Conservation (phyloP, 2,329 filamentous ascomycete genomes). For the Ciborinia camelliae region DNA sequence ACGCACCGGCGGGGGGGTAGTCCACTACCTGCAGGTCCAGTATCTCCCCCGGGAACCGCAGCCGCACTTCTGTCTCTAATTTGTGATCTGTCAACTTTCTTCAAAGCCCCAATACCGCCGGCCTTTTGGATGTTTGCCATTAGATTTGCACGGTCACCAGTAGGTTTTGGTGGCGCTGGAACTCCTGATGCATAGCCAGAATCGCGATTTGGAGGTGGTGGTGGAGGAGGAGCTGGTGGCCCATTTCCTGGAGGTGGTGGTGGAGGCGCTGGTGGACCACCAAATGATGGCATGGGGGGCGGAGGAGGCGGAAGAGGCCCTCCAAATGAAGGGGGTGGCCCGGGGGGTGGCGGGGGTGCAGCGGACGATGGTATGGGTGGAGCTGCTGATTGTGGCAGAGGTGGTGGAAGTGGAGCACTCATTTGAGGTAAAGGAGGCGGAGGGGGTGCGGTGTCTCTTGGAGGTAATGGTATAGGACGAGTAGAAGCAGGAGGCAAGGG, state of each 20-base stretch:
- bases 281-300: constrained; percentile 37
- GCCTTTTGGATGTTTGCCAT: constrained; percentile 70
- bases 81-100: constrained; percentile 68
- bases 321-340: constrained; percentile 37
- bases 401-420: constrained; percentile 40
- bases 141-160: constrained; percentile 55
- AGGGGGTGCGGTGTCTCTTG: constrained; percentile 33
- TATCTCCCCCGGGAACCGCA: constrained; percentile 53
- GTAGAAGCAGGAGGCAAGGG: constrained; percentile 50
- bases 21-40: constrained; percentile 50
- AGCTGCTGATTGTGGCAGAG: constrained; percentile 37
- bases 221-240: constrained; percentile 50
- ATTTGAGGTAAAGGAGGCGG: constrained; percentile 39
- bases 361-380: constrained; percentile 40
- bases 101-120: constrained; percentile 64
- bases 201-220: constrained; percentile 54
- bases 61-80: constrained; percentile 71
- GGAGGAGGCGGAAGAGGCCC: constrained; percentile 45
- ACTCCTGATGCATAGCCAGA: constrained; percentile 49
- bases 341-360: constrained; percentile 39
- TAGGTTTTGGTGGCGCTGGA: constrained; percentile 45
- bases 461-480: constrained; percentile 43
- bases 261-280: constrained; percentile 38
- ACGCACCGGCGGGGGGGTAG: constrained; percentile 52
- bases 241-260: constrained; percentile 35